Evolutionary conservation across 2,329 filamentous ascomycete genomes (phyloP).

Genomic region (Emergomyces africanus): DNA sequence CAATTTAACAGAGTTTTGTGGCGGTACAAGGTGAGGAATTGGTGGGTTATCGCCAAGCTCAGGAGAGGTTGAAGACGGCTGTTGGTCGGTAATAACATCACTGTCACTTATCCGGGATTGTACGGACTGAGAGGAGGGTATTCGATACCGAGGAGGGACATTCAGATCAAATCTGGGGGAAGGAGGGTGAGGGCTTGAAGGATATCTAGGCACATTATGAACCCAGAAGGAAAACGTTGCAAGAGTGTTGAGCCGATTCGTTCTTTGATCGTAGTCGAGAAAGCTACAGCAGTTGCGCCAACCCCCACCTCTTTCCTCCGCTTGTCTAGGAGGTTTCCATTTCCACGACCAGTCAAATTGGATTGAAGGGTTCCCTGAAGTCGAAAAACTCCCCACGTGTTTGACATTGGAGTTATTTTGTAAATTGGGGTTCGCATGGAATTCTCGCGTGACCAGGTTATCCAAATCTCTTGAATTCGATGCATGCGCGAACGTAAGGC

Average conservation of each 20-base stretch:
- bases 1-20: constrained; percentile 51
- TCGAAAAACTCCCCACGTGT: constrained; percentile 82
- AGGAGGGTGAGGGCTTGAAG: constrained; percentile 48
- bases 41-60: constrained; percentile 5
- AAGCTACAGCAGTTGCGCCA: constrained; percentile 98
- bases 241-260: constrained; percentile 75
- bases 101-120: constrained; percentile 67
- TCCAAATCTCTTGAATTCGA: constrained; percentile 79
- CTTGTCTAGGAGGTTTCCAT: constrained; percentile 77
- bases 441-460: constrained; percentile 86
- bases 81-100: constrained; percentile 38
- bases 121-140: constrained; percentile 77
- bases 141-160: constrained; percentile 62
- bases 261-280: constrained; percentile 90
- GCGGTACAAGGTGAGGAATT: constrained; percentile 18
- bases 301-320: constrained; percentile 74
- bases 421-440: constrained; percentile 91
- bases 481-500: constrained; percentile 84
- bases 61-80: constrained; percentile 11
- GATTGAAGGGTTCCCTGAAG: constrained; percentile 67
- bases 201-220: constrained; percentile 40
- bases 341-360: constrained; percentile 95
- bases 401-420: constrained; percentile 97
- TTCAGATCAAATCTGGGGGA: constrained; percentile 56
- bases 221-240: constrained; percentile 96